Base-by-base conservation (phyloP, 2,329 filamentous ascomycete species). In the Pestalotiopsis sp. region DNA sequence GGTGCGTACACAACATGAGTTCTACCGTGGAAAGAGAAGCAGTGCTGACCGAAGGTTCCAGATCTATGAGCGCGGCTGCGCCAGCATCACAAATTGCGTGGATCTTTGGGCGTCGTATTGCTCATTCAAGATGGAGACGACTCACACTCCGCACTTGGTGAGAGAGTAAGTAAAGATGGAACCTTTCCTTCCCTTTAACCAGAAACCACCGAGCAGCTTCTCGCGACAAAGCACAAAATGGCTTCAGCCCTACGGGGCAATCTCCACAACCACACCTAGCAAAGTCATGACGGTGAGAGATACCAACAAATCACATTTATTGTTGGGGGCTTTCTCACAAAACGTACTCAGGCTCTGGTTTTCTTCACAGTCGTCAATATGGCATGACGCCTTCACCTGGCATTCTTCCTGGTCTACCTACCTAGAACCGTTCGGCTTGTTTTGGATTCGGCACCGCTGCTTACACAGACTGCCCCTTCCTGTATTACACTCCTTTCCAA, bases 61-160 rank as follows among this genome's bases (percentile, higher is more conserved):
- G 94, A 91, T 98, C 64, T 99, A 98, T 77, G 96, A 99, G 83
- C 90, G 96, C 80, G 96, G 96, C 73, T 92, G 97, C 76, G 94
- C 95, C 58, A 96, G 94, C 82, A 94, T 98, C 77, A 92, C 92
- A 68, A 94, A 93, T 78, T 98, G 95, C 45, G 95, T 98, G 76
- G 96, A 99, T 80, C 86, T 99, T 70, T 99, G 96, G 96, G 93
- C 94, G 66, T 95, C 97, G 77, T 99, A 98, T 84, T 98, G 95
- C 85, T 89, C 91, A 77, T 98, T 98, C 89, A 98, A 98, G 82
- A 94, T 96, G 84, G 94, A 98, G 80, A 98, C 96, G 68, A 96
- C 93, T 75, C 96, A 99, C 83, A 94, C 97, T 79, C 89, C 93
- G 76, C 93, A 97, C 80, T 88, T 97, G 82, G 97, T 98, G 85